Conservation (phyloP, 2,329 filamentous ascomycete genomes). For the Claviceps fusiformis region DNA sequence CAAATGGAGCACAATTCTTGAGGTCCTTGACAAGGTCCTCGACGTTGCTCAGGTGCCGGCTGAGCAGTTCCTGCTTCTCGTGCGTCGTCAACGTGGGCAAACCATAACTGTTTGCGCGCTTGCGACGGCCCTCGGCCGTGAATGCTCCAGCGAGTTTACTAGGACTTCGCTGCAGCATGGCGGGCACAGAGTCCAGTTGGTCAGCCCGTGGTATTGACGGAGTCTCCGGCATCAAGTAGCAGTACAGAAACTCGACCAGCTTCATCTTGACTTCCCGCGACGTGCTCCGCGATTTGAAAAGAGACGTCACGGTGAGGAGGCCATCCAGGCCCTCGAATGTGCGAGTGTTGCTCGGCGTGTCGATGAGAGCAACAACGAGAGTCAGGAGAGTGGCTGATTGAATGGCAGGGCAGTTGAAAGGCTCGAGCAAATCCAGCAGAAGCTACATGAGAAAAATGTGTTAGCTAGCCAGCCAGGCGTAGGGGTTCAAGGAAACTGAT, state of each 20-base stretch:
- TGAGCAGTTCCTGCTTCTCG: constrained; percentile 70
- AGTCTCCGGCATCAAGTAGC: constrained; percentile 92
- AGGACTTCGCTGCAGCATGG: constrained; percentile 50
- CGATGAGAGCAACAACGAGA: constrained; percentile 77
- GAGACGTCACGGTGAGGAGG: constrained; percentile 75
- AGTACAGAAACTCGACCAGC: constrained; percentile 94
- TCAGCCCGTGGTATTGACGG: constrained; percentile 40
- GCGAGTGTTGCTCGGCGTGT: constrained; percentile 75
- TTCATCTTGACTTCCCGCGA: constrained; percentile 84
- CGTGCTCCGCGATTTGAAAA: constrained; percentile 83
- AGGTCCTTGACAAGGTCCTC: constrained; percentile 77
- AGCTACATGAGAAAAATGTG: constrained; percentile 33
- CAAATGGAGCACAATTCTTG: constrained; percentile 64
- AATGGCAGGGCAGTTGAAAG: constrained; percentile 80
- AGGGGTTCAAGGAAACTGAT: background rate
- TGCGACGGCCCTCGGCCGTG: constrained; percentile 18
- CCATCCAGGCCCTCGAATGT: constrained; percentile 89
- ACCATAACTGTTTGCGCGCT: constrained; percentile 22
- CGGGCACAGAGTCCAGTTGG: constrained; percentile 30
- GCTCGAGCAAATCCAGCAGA: constrained; percentile 86
- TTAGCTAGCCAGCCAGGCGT: background rate
- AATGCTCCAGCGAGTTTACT: constrained; percentile 53
- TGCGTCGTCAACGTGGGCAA: constrained; percentile 50
- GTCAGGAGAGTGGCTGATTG: constrained; percentile 83
- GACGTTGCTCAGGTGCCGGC: constrained; percentile 66